These are phyloP conservation scores for Hymenoscyphus salicellus DNA, from an alignment of 2,329 filamentous ascomycete species.

Conservation along the genomic window DNA sequence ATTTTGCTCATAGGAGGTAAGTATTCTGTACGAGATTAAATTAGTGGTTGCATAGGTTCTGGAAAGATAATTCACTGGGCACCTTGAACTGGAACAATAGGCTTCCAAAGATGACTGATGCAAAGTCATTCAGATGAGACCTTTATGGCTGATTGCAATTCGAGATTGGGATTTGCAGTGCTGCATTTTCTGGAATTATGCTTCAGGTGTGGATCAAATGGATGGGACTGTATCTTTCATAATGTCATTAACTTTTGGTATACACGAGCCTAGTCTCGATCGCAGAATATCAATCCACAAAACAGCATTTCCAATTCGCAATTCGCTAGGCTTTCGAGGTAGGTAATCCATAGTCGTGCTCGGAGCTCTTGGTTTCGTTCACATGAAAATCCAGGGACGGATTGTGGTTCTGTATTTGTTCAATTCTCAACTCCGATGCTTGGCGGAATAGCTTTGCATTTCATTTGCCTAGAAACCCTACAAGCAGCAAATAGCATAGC, in stretches of 20 bases:
- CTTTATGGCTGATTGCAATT: neutral
- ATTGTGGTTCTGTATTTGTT: slow-evolving; percentile 1
- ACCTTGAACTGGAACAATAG: too few species aligned
- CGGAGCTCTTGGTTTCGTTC: neutral
- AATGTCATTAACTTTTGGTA: slow-evolving; percentile 1
- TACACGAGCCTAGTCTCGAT: neutral
- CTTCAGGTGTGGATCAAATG: neutral
- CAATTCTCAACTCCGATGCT: slow-evolving; percentile 20
- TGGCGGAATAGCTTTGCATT: slow-evolving; percentile 36
- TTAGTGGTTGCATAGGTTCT: too few species aligned
- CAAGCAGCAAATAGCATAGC: slow-evolving; percentile 34
- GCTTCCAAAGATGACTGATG: too few species aligned
- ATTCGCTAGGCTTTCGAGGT: neutral
- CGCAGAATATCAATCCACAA: neutral
- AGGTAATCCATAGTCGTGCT: neutral
- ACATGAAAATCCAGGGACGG: neutral
- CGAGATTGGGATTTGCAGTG: too few species aligned
- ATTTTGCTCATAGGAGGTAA: too few species aligned
- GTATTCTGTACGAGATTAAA: too few species aligned
- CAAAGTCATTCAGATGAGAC: too few species aligned
- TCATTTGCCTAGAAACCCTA: slow-evolving; percentile 36
- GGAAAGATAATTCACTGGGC: too few species aligned
- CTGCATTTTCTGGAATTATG: neutral
- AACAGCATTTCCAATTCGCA: neutral
- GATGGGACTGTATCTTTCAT: neutral